phyloP scores from a whole-genome alignment of 2,329 filamentous ascomycete genomes.

The Ascocoryne sarcoides region DNA sequence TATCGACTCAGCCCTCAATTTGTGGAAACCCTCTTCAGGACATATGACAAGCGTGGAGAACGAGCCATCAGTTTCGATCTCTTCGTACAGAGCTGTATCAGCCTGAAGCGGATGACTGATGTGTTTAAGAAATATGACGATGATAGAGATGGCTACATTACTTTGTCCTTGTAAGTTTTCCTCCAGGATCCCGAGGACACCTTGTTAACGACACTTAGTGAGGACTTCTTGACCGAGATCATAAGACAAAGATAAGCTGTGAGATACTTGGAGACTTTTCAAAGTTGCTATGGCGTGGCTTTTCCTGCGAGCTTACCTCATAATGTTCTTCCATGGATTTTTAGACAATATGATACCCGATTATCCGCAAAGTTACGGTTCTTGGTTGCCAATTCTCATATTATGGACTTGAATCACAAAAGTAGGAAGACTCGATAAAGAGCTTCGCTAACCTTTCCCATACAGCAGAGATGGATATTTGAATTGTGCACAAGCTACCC shows the following conservation, averaged over 20 bases:
- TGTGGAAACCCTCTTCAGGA: conserved; percentile 74
- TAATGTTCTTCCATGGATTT: neutral
- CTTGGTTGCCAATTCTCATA: too few relatives aligned
- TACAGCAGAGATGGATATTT: too few relatives aligned
- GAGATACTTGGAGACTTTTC: too few relatives aligned
- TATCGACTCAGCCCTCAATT: conserved; percentile 83
- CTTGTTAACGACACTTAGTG: conserved; percentile 12
- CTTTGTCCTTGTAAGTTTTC: conserved; percentile 52
- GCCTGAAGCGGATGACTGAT: conserved; percentile 95
- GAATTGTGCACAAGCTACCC: too few relatives aligned
- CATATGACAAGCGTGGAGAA: conserved; percentile 70
- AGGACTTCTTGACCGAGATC: conserved; percentile 28
- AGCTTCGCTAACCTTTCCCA: too few relatives aligned
- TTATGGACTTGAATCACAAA: too few relatives aligned
- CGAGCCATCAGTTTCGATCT: conserved; percentile 84
- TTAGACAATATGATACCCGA: conserved; percentile 11
- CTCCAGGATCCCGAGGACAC: neutral
- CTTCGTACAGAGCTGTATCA: conserved; percentile 96
- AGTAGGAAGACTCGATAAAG: too few relatives aligned
- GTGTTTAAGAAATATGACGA: conserved; percentile 99
- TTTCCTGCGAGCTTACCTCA: too few relatives aligned
- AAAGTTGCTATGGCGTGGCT: too few relatives aligned
- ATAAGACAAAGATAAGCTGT: conserved; percentile 23
- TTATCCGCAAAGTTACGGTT: too few relatives aligned
- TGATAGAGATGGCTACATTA: conserved; percentile 89